These are phyloP conservation scores for Rhizopogon vinicolor DNA, from an alignment of 768 basidiomycete species.

Conservation along the genomic window DNA sequence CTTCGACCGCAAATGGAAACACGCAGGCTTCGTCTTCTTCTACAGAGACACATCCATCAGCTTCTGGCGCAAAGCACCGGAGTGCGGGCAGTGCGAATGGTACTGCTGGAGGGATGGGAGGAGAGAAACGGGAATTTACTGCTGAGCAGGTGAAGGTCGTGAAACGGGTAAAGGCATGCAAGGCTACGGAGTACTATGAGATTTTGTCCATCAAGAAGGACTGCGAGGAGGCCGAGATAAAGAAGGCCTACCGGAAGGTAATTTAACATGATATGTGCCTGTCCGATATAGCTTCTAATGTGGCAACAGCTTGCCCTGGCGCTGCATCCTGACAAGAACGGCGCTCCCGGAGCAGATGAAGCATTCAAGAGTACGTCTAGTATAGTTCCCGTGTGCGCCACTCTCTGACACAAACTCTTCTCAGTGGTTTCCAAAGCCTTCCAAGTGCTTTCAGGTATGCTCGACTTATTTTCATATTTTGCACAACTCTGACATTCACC, in stretches of 20 bases:
- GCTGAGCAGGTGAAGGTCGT: slow-evolving; percentile 79
- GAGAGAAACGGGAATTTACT: slow-evolving; percentile 83
- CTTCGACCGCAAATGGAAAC: slow-evolving; percentile 30
- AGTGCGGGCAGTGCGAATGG: slow-evolving; percentile 37
- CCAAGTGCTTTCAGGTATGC: slow-evolving; percentile 79
- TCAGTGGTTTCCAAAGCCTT: slow-evolving; percentile 98
- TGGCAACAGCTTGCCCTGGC: slow-evolving; percentile 71
- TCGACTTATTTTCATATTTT: background rate
- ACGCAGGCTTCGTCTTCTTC: slow-evolving; percentile 42
- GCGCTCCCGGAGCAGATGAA: slow-evolving; percentile 97
- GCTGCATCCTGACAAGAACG: slow-evolving; percentile 90
- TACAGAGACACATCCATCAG: slow-evolving; percentile 69
- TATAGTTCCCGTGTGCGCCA: background rate
- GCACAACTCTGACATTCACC: slow-evolving; percentile 1
- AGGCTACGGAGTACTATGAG: slow-evolving; percentile 89
- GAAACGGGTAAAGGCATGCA: slow-evolving; percentile 80
- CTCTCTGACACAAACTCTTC: slow-evolving; percentile 2
- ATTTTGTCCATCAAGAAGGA: slow-evolving; percentile 77
- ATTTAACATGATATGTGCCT: slow-evolving; percentile 14
- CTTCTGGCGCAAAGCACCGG: slow-evolving; percentile 67
- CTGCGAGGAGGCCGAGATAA: slow-evolving; percentile 81
- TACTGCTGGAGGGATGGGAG: slow-evolving; percentile 58
- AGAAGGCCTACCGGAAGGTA: slow-evolving; percentile 97
- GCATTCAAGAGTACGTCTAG: slow-evolving; percentile 86
- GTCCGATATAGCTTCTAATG: slow-evolving; percentile 5